phyloP scores from a whole-genome alignment of 768 basidiomycete genomes.

The Arthromyces matolae region DNA sequence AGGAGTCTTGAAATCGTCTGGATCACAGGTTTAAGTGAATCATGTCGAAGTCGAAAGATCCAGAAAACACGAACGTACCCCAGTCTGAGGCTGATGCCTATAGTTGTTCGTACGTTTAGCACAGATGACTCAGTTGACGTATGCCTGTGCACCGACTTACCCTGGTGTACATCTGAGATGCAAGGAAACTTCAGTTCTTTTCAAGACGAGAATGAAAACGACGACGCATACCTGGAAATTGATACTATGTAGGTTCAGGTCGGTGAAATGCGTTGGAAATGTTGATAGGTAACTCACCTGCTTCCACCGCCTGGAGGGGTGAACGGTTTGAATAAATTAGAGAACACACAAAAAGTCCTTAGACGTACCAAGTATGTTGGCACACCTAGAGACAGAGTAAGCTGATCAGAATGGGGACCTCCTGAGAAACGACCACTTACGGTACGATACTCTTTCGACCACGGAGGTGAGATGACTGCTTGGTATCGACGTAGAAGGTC shows the following conservation, averaged over 20 bases:
- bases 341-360: background rate
- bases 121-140: background rate
- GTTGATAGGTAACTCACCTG: conserved; percentile 32
- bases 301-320: conserved; percentile 47
- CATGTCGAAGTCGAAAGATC: background rate
- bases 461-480: conserved; percentile 52
- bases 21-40: too few relatives aligned
- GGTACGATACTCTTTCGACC: conserved; percentile 67
- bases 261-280: background rate
- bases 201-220: background rate
- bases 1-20: conserved; percentile 70
- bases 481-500: conserved; percentile 65
- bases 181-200: background rate
- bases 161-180: conserved; percentile 59
- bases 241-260: conserved; percentile 41
- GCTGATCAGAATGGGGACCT: too few relatives aligned
- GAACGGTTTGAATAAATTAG: background rate
- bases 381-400: too few relatives aligned
- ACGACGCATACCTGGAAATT: conserved; percentile 56
- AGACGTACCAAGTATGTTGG: conserved; percentile 53
- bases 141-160: too few relatives aligned
- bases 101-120: background rate
- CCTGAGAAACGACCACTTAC: too few relatives aligned
- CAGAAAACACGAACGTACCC: conserved; percentile 36
- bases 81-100: conserved; percentile 69